These are phyloP conservation scores for Apium graveolens DNA, from an alignment of 129 eudicot genomes.

Conservation along the genomic window DNA sequence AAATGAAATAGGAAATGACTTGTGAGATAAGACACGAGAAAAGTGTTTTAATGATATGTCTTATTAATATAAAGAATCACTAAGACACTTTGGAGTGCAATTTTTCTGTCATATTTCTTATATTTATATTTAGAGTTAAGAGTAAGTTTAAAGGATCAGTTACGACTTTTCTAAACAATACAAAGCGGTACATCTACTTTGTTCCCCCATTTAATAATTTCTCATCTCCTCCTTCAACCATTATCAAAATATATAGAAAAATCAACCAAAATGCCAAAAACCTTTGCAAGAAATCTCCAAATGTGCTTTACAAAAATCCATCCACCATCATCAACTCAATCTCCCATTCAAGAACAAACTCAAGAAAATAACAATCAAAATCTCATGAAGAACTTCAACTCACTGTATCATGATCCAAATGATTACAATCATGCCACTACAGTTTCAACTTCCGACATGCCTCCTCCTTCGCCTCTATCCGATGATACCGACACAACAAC, in stretches of 20 bases:
- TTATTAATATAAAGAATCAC: too few species aligned
- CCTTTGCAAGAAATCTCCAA: conserved; percentile 46
- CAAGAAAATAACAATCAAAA: conserved; percentile 14
- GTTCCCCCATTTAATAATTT: neutral
- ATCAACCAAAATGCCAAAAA: conserved; percentile 43
- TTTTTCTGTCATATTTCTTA: too few species aligned
- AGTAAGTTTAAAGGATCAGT: too few species aligned
- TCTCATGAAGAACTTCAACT: conserved; percentile 70
- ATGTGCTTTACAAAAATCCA: conserved; percentile 60
- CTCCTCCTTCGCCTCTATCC: conserved; percentile 19
- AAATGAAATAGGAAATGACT: too few species aligned
- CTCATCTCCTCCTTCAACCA: neutral
- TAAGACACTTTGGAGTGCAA: too few species aligned
- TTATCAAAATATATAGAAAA: neutral
- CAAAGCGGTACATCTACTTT: neutral
- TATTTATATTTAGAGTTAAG: too few species aligned
- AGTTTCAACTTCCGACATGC: conserved; percentile 1
- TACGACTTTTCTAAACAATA: too few species aligned
- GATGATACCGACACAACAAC: conserved; percentile 15
- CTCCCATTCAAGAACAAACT: conserved; percentile 17
- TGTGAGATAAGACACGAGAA: too few species aligned
- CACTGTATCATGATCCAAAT: conserved; percentile 44
- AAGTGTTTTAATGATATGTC: too few species aligned
- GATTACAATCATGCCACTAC: conserved; percentile 21
- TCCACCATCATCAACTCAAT: conserved; percentile 14